Base-by-base conservation (phyloP, 2,329 filamentous ascomycete genomes). In the Colletotrichum tabaci region DNA sequence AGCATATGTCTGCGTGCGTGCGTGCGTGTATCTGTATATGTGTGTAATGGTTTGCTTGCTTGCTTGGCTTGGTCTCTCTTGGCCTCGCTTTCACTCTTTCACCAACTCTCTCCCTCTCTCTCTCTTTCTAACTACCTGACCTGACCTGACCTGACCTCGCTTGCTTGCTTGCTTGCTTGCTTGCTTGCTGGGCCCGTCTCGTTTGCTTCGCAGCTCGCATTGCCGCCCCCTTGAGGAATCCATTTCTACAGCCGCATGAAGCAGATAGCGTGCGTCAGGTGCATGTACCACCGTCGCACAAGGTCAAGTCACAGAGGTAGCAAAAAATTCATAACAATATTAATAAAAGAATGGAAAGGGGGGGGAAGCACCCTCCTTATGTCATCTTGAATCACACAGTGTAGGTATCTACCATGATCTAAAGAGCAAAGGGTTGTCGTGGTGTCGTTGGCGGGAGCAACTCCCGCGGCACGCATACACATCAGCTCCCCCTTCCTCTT, bases 211-310 rank as follows among this genome's bases (percentile, higher is more conserved):
- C 44, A 38, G 30, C 46, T 61, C 46, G 26, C 46, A 50, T 13
- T 15, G 15, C 35, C n/a, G 58, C 58, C 35, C 58, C 58, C 26
- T 49, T n/a, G n/a, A 42, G 26, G 13, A 50, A 42, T 21, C 5
- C 30, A 35, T 35, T 35, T 38, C 46, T 61, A 26, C 55, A 42
- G 15, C 58, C 40, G 58, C 46, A 61, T n/a, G 30, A 49, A 52
- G 60, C 46, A 61, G 35, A 52, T 18, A 61, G 35, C 46, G 46
- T 40, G 46, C 60, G 30, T 61, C 60, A 61, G 60, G 60, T 50
- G 47, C 40, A 9, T 23, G 60, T 50, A 16, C 46, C 35, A 61
- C 60, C 7, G 46, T 61, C 13, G 60, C 7, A 52, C 60, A 61
- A 50, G 21, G 46, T 49, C 16, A 9, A 57, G 23, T 52, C 44